Base-by-base conservation (phyloP, 23 red algal species). In the Agarophyton chilense region DNA sequence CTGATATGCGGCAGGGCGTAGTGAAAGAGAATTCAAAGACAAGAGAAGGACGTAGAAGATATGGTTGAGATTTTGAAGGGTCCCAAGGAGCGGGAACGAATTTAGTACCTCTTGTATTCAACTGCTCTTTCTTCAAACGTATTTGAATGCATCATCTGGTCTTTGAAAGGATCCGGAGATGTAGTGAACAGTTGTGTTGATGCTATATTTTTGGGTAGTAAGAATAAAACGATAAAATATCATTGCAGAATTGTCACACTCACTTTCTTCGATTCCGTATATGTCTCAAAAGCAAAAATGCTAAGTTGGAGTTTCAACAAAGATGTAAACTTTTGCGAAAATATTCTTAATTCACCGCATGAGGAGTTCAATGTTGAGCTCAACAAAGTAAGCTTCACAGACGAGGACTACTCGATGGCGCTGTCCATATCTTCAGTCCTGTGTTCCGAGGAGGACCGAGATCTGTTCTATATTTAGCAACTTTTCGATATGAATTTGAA, bases 401-500 rank as follows among this genome's bases (percentile, higher is more conserved):
- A 58, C 29, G 55, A 25, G 2, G 22, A 58, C 12, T 8, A 58
- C 8, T 21, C 55, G 3, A 58, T 58, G 55, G 14, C 55, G 4
- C 22, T 58, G 2, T 28, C 55, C 8, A 28, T 58, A 28, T 8
- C 21, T 58, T 58, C 55, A 9, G 55, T 58, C 4, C 55, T 25
- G 4, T 58, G 29, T 28, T 11, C 8, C 4, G 46, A 49, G 10
- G 2, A 79, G 4, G 12, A 53, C 3, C 13, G n/a, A 2, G 44
- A 79, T n/a, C 34, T 79, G 45, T n/a, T 79, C 3, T 79, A 45
- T 24, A 55, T n/a, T 2, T 79, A 31, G 19, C 75, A 79, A 53
- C 42, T 55, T 21, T 79, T 79, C 46, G 75, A 79, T 56, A n/a
- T 29, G 42, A 79, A 55, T 24, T 9, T 55, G 43, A 79, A 79